Evolutionary conservation across 164 flowering plant species (phyloP), one percentile per base, ranked within the genome.

Genomic region (Platanus orientalis): DNA sequence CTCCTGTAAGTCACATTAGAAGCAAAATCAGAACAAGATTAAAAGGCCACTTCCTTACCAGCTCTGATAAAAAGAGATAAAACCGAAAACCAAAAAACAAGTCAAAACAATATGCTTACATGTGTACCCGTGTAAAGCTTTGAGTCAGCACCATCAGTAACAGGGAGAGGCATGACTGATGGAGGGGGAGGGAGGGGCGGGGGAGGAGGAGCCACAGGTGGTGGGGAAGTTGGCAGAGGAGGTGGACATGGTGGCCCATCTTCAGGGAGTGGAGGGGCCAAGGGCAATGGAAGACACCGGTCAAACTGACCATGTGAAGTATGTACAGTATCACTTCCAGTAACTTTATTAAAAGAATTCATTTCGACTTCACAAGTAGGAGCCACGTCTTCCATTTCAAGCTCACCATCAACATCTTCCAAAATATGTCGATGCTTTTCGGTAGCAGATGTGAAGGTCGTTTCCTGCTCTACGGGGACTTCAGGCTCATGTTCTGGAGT

Each of bases 341-440:
- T 42, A 62, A 58, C 62, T 34, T 63, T 34, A 66, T 58, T 55
- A 29, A 68, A 45, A 57, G 78, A 61, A 59, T 51, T 73, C 62
- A 70, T 65, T 60, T 79, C 88, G 60, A 54, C 78, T 53, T 83
- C 96, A 72, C 74, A 80, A 26, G 81, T 67, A 26, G 96, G 97
- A 56, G 96, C 84, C 53, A 89, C 96, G 76, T 88, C 97, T 61
- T 95, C 99, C 99, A 92, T 95, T 77, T 95, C 99, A 75, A 95
- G 97, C 74, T 95, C 99, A 45, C 96, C 97, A 73, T 95, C 97
- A 65, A 95, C 99, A 75, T 88, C 99, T 74, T 89, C 97, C 79
- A 95, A 72, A 44, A 95, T 83, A 74, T 80, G 97, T 12, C 78
- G 74, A 66, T 75, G 97, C 73, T 83, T 89, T 56, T 78, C 86